Conservation (phyloP, 1,139 yeast species). For the Casaregolazyma lundiana region DNA sequence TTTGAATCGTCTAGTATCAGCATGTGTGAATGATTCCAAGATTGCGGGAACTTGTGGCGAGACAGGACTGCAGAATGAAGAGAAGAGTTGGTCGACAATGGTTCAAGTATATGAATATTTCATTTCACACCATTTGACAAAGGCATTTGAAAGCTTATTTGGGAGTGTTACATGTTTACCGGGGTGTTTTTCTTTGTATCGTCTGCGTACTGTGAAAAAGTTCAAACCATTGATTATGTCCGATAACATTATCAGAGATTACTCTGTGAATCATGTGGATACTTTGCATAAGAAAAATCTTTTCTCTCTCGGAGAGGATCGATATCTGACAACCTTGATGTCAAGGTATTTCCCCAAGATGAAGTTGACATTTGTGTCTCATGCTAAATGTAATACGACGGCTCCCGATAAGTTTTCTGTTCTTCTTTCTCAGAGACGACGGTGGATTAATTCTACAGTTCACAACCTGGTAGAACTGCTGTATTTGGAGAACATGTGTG, state of each 20-base stretch:
- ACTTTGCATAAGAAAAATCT: conserved; percentile 41
- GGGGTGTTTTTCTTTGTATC: conserved; percentile 40
- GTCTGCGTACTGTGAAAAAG: conserved; percentile 36
- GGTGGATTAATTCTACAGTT: conserved; percentile 44
- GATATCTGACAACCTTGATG: conserved; percentile 40
- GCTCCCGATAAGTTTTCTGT: conserved; percentile 40
- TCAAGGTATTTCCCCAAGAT: conserved; percentile 36
- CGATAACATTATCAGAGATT: conserved; percentile 36
- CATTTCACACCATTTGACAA: conserved; percentile 40
- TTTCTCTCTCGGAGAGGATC: conserved; percentile 41
- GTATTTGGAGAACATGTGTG: conserved; percentile 38
- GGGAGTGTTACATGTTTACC: conserved; percentile 42
- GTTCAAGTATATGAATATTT: conserved; percentile 41
- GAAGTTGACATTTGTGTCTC: conserved; percentile 37
- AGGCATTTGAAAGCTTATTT: conserved; percentile 40
- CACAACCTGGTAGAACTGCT: conserved; percentile 39
- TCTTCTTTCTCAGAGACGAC: conserved; percentile 40
- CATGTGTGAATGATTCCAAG: conserved; percentile 35
- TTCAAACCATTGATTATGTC: conserved; percentile 37
- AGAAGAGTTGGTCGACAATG: conserved; percentile 38
- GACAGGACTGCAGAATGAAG: conserved; percentile 38
- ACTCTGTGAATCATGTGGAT: conserved; percentile 36
- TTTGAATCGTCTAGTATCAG: conserved; percentile 36
- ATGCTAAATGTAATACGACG: conserved; percentile 37
- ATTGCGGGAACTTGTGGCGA: conserved; percentile 42